Percentiles rank a stretch among this genome's conserved stretches.
phyloP scores from a whole-genome alignment of 345 rosid genomes.

The Arabis hirsuta region DNA sequence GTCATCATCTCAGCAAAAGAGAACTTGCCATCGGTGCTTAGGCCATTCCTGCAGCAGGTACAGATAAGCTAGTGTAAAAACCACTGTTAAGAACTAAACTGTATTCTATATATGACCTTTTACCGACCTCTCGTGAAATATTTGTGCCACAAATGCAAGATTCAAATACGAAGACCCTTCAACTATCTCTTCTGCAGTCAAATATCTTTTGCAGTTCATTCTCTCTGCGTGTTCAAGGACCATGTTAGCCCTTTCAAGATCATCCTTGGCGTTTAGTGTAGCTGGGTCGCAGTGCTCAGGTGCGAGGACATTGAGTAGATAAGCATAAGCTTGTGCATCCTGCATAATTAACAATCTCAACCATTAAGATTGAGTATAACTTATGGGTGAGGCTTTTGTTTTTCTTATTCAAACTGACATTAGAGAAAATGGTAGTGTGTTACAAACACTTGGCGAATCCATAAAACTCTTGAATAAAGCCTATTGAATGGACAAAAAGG shows the following conservation, averaged over 20 bases:
- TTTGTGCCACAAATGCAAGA: conserved; percentile 91
- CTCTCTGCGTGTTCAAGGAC: conserved; percentile 90
- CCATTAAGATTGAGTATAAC: conserved; percentile 13
- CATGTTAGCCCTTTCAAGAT: conserved; percentile 75
- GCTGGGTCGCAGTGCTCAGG: conserved; percentile 83
- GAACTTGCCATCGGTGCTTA: conserved; percentile 65
- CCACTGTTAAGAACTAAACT: not conserved
- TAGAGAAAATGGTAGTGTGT: not conserved
- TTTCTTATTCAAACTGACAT: conserved; percentile 4
- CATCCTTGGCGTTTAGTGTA: conserved; percentile 68
- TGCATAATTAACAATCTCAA: conserved; percentile 41
- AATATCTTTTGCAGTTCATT: conserved; percentile 89
- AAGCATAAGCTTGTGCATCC: conserved; percentile 96
- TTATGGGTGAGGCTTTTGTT: not conserved
- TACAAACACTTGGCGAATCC: not conserved
- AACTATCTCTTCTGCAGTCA: conserved; percentile 83
- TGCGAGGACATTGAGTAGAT: conserved; percentile 90
- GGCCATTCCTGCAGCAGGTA: conserved; percentile 79
- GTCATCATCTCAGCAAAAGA: conserved; percentile 95
- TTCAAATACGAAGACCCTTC: conserved; percentile 88
- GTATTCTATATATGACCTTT: not conserved
- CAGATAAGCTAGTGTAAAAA: conserved; percentile 18
- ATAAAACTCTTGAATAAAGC: not conserved
- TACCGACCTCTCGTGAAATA: conserved; percentile 83
- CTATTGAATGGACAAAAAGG: not conserved